Conservation (phyloP, 768 basidiomycete genomes). For the Leucogyrophana mollusca region DNA sequence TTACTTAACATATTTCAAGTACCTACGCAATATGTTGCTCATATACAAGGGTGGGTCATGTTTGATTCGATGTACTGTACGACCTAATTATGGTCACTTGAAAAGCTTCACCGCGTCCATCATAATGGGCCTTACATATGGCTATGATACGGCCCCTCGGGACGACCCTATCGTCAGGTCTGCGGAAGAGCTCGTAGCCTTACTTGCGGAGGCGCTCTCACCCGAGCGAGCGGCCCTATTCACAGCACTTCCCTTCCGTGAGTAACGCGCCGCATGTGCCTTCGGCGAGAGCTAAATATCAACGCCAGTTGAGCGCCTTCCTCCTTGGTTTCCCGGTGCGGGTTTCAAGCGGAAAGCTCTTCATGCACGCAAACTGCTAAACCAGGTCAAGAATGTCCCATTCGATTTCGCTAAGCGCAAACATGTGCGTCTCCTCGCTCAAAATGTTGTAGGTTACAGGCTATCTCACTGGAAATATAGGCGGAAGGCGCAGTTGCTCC, state of each 20-base stretch:
- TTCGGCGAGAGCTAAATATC: background rate
- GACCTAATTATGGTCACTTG: background rate
- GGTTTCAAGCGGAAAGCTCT: background rate
- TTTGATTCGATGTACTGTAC: background rate
- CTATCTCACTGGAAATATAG: background rate
- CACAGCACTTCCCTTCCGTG: slow-evolving; percentile 16
- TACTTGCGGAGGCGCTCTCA: background rate
- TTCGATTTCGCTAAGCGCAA: slow-evolving; percentile 14
- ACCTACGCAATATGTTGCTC: background rate
- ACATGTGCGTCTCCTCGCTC: slow-evolving; percentile 5
- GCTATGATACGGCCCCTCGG: slow-evolving; percentile 6
- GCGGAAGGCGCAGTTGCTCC: slow-evolving; percentile 4
- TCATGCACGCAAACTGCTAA: background rate
- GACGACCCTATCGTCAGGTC: slow-evolving; percentile 7
- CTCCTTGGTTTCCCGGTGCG: slow-evolving; percentile 18
- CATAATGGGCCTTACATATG: slow-evolving; percentile 9
- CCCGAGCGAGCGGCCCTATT: slow-evolving; percentile 6
- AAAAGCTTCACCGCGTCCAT: slow-evolving; percentile 5
- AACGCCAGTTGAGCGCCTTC: slow-evolving; percentile 17
- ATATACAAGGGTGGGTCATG: slow-evolving; percentile 4
- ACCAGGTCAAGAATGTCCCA: slow-evolving; percentile 8
- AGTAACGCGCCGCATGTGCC: slow-evolving; percentile 3
- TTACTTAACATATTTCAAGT: slow-evolving; percentile 2
- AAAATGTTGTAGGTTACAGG: background rate
- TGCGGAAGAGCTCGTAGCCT: background rate